Conservation (phyloP, 345 rosid genomes). For the Camelina neglecta region DNA sequence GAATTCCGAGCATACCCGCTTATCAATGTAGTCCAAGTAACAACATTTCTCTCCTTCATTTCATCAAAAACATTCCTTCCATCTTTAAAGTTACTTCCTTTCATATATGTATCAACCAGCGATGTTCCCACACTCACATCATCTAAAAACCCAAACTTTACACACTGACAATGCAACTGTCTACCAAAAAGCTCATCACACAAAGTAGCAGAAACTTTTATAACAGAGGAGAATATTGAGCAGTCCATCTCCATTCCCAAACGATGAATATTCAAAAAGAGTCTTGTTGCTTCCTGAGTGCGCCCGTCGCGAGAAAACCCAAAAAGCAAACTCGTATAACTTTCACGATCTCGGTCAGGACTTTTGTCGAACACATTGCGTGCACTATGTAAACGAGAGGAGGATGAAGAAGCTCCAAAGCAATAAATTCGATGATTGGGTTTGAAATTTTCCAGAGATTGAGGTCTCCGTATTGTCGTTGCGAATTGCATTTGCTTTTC, state of each 20-base stretch:
- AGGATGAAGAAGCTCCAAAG: not conserved
- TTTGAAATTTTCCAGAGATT: not conserved
- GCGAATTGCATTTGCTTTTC: constrained; percentile 33
- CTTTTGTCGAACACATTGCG: constrained; percentile 58
- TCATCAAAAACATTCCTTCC: constrained; percentile 70
- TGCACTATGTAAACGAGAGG: constrained; percentile 26
- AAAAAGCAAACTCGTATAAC: constrained; percentile 54
- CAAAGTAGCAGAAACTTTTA: constrained; percentile 67
- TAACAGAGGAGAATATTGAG: constrained; percentile 64
- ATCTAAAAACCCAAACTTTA: constrained; percentile 62
- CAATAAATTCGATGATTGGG: constrained; percentile 13
- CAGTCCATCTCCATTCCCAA: constrained; percentile 58
- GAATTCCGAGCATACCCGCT: constrained; percentile 64
- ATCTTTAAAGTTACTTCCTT: constrained; percentile 53
- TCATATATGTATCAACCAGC: constrained; percentile 80
- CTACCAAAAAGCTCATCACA: constrained; percentile 57
- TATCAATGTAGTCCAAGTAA: constrained; percentile 89
- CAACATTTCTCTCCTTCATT: constrained; percentile 69
- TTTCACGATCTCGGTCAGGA: constrained; percentile 42
- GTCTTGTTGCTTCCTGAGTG: constrained; percentile 56
- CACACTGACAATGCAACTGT: constrained; percentile 65
- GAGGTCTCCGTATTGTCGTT: constrained; percentile 16
- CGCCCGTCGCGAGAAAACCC: constrained; percentile 57
- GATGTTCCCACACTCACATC: constrained; percentile 81
- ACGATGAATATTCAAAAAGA: constrained; percentile 58